A percentile compares a stretch with the other conserved stretches of the same genome.
phyloP scores from a whole-genome alignment of 1,284 basidiomycete genomes.

The Mycosarcoma mackinlayi region DNA sequence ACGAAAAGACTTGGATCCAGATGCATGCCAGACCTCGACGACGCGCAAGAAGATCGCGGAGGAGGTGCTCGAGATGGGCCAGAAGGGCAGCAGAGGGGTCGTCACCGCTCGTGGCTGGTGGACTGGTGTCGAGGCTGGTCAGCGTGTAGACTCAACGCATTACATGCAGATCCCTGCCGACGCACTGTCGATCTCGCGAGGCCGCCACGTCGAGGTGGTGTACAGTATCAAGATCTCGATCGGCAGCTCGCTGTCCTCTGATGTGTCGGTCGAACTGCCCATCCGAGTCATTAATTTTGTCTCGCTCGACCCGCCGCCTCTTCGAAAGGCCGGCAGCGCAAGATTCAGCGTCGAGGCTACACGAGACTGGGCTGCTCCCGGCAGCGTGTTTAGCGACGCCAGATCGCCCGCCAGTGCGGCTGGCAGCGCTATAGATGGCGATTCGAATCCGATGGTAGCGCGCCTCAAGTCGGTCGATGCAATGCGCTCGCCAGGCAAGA shows the following conservation, averaged over 20 bases:
- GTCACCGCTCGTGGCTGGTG: conserved; percentile 65
- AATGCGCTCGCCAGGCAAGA: conserved; percentile 56
- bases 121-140: conserved; percentile 59
- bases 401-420: conserved; percentile 12
- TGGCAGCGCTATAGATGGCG: conserved; percentile 3
- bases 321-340: conserved; percentile 34
- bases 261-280: conserved; percentile 77
- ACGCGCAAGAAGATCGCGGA: conserved; percentile 62
- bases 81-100: conserved; percentile 56
- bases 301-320: conserved; percentile 80
- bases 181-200: conserved; percentile 79
- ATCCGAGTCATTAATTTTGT: conserved; percentile 81
- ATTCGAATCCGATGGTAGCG: conserved; percentile 50
- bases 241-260: conserved; percentile 76
- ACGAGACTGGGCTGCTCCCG: conserved; percentile 22
- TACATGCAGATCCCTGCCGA: conserved; percentile 72
- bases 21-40: conserved; percentile 60
- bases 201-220: conserved; percentile 81
- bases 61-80: conserved; percentile 61
- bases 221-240: conserved; percentile 81
- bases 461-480: conserved; percentile 60
- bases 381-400: conserved; percentile 8
- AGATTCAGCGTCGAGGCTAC: conserved; percentile 15
- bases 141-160: conserved; percentile 59
- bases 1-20: conserved; percentile 51